These are phyloP conservation scores for Schizopora paradoxa DNA, from an alignment of 1,284 basidiomycete species.

Conservation along the genomic window DNA sequence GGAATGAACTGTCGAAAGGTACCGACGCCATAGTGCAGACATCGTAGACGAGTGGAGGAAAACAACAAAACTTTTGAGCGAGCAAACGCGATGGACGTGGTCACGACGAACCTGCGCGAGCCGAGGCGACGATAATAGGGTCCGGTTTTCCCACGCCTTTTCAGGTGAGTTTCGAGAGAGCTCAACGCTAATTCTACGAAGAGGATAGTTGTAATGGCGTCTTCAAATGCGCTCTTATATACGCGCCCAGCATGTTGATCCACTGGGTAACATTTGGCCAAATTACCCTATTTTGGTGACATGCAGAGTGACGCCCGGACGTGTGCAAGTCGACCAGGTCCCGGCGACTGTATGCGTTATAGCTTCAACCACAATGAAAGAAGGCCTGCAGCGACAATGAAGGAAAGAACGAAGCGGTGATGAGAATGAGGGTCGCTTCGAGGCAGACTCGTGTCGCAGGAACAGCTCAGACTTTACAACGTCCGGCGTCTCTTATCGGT, in stretches of 20 bases:
- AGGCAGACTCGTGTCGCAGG: conserved; percentile 6
- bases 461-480: too few species aligned
- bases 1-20: conserved; percentile 10
- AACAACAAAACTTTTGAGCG: neutral
- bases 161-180: too few species aligned
- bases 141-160: too few species aligned
- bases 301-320: too few species aligned
- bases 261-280: neutral
- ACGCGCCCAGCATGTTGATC: neutral
- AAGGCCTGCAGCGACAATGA: neutral
- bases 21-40: conserved; percentile 17
- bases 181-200: too few species aligned
- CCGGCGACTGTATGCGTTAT: neutral
- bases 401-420: neutral
- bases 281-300: neutral
- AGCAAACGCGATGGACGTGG: neutral
- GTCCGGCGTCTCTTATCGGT: too few species aligned
- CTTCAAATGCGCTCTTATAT: too few species aligned
- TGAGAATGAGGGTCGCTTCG: conserved; percentile 11
- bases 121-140: too few species aligned
- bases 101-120: neutral
- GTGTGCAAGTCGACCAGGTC: too few species aligned
- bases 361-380: neutral
- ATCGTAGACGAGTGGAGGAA: conserved; percentile 4
- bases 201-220: too few species aligned